These are phyloP conservation scores for Coffea canephora DNA, from an alignment of 257 asterid species.

Conservation along the genomic window DNA sequence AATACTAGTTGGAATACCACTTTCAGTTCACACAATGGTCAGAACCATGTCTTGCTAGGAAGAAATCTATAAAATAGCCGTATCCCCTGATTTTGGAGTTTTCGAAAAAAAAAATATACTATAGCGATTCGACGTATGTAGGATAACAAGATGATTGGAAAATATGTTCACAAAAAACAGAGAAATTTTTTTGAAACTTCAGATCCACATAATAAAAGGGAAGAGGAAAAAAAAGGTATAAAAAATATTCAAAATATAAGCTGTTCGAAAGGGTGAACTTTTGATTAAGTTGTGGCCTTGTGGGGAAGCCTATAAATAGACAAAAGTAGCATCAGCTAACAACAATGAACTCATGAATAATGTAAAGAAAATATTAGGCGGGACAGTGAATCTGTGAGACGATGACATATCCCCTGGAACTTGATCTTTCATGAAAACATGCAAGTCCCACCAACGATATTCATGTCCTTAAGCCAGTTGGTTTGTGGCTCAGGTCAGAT, in stretches of 20 bases:
- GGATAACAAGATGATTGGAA: too few species aligned
- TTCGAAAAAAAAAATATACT: too few species aligned
- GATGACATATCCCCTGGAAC: neutral
- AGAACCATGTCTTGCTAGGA: neutral
- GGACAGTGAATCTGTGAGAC: constrained; percentile 1
- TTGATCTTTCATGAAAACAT: neutral
- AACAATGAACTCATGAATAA: neutral
- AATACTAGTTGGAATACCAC: neutral
- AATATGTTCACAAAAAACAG: too few species aligned
- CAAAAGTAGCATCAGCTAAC: neutral
- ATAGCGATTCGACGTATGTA: too few species aligned
- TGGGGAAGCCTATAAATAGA: neutral
- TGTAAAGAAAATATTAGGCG: constrained; percentile 1
- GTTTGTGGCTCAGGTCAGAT: neutral
- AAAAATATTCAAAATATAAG: neutral
- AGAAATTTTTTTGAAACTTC: neutral
- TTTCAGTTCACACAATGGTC: neutral
- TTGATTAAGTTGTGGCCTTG: neutral
- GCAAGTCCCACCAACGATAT: constrained; percentile 19
- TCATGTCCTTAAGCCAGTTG: neutral
- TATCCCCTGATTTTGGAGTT: neutral
- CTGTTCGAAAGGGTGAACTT: neutral
- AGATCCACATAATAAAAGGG: neutral
- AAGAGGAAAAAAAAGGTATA: neutral
- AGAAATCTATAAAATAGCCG: neutral